Conservation (phyloP, 208 protist species). For the Crithidia fasciculata region DNA sequence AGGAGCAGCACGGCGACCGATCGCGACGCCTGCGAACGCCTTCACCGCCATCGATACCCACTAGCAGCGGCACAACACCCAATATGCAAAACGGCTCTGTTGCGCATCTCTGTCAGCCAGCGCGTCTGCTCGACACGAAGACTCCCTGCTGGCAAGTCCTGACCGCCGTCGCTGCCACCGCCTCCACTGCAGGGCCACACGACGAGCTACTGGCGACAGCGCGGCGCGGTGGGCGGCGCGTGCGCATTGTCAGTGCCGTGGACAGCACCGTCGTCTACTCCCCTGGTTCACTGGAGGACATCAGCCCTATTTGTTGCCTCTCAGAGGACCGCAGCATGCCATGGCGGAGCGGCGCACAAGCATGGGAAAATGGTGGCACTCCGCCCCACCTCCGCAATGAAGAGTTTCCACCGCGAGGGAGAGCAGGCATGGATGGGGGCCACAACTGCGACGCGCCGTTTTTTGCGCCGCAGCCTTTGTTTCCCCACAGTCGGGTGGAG, state of each 20-base stretch:
- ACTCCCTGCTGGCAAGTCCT: slow-evolving; percentile 7
- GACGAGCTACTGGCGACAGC: not conserved
- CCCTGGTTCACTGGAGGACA: slow-evolving; percentile 26
- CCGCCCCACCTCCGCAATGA: slow-evolving; percentile 11
- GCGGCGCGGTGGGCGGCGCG: not conserved
- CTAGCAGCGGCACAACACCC: no score
- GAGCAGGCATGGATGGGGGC: not conserved
- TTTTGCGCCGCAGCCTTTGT: no score
- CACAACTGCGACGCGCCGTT: no score
- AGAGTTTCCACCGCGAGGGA: not conserved
- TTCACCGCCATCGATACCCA: no score
- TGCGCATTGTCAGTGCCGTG: slow-evolving; percentile 17
- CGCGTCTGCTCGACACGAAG: slow-evolving; percentile 2
- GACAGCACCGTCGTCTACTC: slow-evolving; percentile 24
- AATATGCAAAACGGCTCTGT: no score
- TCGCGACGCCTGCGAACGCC: not conserved
- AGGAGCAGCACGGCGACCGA: not conserved
- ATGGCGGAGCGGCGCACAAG: not conserved
- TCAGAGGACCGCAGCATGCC: slow-evolving; percentile 7
- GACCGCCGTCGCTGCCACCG: not conserved
- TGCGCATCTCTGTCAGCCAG: not conserved
- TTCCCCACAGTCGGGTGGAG: no score
- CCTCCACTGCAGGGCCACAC: not conserved
- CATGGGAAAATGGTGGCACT: not conserved
- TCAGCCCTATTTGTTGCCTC: slow-evolving; percentile 29